Percentiles rank a stretch among this genome's conserved stretches.
Evolutionary conservation across 2,329 filamentous ascomycete species (phyloP).

Genomic region (Drechslerella coelobrocha): DNA sequence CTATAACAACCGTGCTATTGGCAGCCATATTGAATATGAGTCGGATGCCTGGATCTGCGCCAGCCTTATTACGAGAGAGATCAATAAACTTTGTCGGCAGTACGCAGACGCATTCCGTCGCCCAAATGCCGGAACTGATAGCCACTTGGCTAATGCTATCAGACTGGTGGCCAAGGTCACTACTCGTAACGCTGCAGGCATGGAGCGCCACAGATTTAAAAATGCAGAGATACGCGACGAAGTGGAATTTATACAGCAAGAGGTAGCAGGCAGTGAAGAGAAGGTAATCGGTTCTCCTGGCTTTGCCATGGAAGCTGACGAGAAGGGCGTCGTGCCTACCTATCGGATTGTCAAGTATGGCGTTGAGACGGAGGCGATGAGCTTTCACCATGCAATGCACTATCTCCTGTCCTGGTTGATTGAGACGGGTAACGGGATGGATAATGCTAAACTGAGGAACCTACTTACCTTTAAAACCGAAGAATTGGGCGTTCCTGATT

Average conservation of each 20-base stretch:
- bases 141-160: slow-evolving; percentile 73
- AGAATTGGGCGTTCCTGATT: slow-evolving; percentile 71
- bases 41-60: slow-evolving; percentile 98
- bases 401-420: slow-evolving; percentile 96
- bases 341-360: slow-evolving; percentile 82
- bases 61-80: slow-evolving; percentile 89
- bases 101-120: slow-evolving; percentile 85
- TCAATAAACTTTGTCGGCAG: slow-evolving; percentile 88
- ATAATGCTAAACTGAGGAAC: slow-evolving; percentile 69
- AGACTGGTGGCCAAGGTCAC: slow-evolving; percentile 78
- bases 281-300: slow-evolving; percentile 15
- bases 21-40: slow-evolving; percentile 97
- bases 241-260: slow-evolving; percentile 68
- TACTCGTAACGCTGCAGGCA: slow-evolving; percentile 86
- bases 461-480: slow-evolving; percentile 75
- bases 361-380: slow-evolving; percentile 88
- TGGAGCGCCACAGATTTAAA: slow-evolving; percentile 84
- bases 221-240: slow-evolving; percentile 88
- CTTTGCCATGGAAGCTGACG: slow-evolving; percentile 44
- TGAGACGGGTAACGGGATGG: slow-evolving; percentile 81
- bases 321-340: slow-evolving; percentile 56
- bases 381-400: slow-evolving; percentile 95
- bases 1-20: slow-evolving; percentile 87
- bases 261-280: slow-evolving; percentile 19
- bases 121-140: slow-evolving; percentile 69